A percentile compares a stretch with the other conserved stretches of the same genome.
Evolutionary conservation across 805 yeast species (phyloP).

Genomic region (Wickerhamiella sergipiensis): DNA sequence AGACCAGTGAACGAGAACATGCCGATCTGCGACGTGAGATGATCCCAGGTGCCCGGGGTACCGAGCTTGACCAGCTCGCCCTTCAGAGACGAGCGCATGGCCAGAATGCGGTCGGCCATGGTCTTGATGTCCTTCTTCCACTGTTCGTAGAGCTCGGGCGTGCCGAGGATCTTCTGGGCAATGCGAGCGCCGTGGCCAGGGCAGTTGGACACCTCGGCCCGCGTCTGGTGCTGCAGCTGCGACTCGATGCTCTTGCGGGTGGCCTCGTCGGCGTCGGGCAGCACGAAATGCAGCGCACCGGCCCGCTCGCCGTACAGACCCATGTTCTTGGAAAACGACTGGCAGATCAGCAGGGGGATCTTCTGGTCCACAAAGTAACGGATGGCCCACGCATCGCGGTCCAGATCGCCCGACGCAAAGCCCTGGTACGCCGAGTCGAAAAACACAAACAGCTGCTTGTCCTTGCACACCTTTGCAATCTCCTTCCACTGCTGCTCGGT

Average conservation of each 20-base stretch:
- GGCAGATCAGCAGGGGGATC: slow-evolving; percentile 44
- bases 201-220: slow-evolving; percentile 86
- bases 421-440: slow-evolving; percentile 96
- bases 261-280: slow-evolving; percentile 33
- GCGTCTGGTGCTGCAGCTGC: slow-evolving; percentile 67
- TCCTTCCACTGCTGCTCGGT: slow-evolving; percentile 65
- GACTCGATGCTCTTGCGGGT: slow-evolving; percentile 42
- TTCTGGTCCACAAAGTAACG: slow-evolving; percentile 32
- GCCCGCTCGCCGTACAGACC: slow-evolving; percentile 94
- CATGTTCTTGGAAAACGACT: slow-evolving; percentile 89
- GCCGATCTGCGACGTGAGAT: slow-evolving; percentile 78
- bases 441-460: slow-evolving; percentile 56
- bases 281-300: slow-evolving; percentile 59
- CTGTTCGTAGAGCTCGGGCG: slow-evolving; percentile 43
- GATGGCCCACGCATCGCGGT: slow-evolving; percentile 50
- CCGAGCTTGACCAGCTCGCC: slow-evolving; percentile 42
- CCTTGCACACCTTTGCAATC: slow-evolving; percentile 49
- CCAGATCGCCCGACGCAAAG: slow-evolving; percentile 73
- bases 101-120: slow-evolving; percentile 68
- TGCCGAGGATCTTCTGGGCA: slow-evolving; percentile 61
- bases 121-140: slow-evolving; percentile 73
- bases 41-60: slow-evolving; percentile 67
- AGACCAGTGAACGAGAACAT: slow-evolving; percentile 94
- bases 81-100: slow-evolving; percentile 54
- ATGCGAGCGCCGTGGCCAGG: slow-evolving; percentile 89